Base-by-base conservation (phyloP, 805 yeast genomes). In the Candida pseudofarinosa region DNA sequence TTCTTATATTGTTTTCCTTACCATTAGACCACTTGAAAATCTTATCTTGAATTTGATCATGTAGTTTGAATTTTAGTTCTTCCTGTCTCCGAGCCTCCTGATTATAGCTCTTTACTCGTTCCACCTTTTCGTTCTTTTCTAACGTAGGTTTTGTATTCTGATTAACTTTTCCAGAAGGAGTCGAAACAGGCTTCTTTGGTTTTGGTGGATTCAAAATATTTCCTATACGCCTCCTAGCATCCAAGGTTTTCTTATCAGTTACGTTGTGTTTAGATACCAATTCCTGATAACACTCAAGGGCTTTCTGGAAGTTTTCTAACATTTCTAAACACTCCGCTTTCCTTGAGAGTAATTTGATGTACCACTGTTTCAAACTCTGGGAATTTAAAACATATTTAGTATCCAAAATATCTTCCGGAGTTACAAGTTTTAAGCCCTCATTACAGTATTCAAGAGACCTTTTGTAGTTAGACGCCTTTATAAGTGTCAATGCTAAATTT, bases 241-340 rank as follows among this genome's bases (percentile, higher is more conserved):
- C 96, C 76, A 91, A 65, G 0, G 80, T 71, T 23, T 76, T 69
- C 45, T 81, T 79, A 26, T 80, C 77, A 2, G 81, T 76, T 18
- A 77, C 77, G 0, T 96, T 96, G 31, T 57, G 46, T 45, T 80
- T 77, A 43, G 79, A 77, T 14, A 93, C 72, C 39, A 90, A 69
- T 28, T 68, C 60, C 44, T 74, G 76, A 70, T 88, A 91, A 4
- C 77, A 58, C 0, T 62, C 69, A 19, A 86, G 67, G 0, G 97
- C 83, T 4, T 75, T 81, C 42, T 71, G 58, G 61, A 74, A 87
- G 50, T 75, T 76, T 54, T 93, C 99, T 41, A 81, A 55, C 60
- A 80, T 80, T 62, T 93, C 99, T 33, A 81, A 71, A 2, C 91
- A 83, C 56, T 93, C 97, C 0, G 97, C 97, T 48, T 79, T 78